Base-by-base conservation (phyloP, 148 eudicot genomes). In the Spergularia bocconei region DNA sequence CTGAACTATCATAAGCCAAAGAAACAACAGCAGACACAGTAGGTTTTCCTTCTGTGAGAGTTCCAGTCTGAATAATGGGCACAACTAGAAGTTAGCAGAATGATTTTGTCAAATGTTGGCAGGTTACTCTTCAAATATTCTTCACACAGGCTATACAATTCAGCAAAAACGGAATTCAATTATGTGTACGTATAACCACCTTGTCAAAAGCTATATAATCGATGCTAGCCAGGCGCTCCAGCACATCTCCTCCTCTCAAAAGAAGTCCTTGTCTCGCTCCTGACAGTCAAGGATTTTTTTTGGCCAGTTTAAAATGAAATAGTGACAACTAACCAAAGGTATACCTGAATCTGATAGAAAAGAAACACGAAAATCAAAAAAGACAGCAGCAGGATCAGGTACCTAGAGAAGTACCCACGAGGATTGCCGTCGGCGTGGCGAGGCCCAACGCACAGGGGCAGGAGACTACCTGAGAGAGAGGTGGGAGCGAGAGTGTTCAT, bases 371-470 rank as follows among this genome's bases (percentile, higher is more conserved):
- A 71, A 74, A 72, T 53, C 10, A 54, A 25, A 65, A 65, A 56
- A 63, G 71, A 21, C 59, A 58, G 39, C 54, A 44, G 67, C 23
- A 53, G 63, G n/a, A 33, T 71, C 39, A 74, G 54, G 51, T 80
- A 94, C 98, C 98, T 61, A 91, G 87, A 71, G 98, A 92, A 61
- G 97, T 91, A 76, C 98, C 98, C 77, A 94, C 97, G 59, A 94
- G 88, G 74, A 94, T 92, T 79, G 98, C 98, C 15, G 97, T 94
- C 60, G 98, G 98, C 64, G 98, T 94, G 72, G 98, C 98, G 79
- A 94, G 98, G 78, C 98, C 98, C 78, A 94, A 84, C 47, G 98
- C 98, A 81, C 97, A 94, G 52, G 98, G 98, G 77, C 97, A 94
- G 75, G 98, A 94, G 70, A 94, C 97, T 58, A 94, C 98, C 98